Base-by-base conservation (phyloP, 805 yeast genomes). In the Naumovozyma baii region DNA sequence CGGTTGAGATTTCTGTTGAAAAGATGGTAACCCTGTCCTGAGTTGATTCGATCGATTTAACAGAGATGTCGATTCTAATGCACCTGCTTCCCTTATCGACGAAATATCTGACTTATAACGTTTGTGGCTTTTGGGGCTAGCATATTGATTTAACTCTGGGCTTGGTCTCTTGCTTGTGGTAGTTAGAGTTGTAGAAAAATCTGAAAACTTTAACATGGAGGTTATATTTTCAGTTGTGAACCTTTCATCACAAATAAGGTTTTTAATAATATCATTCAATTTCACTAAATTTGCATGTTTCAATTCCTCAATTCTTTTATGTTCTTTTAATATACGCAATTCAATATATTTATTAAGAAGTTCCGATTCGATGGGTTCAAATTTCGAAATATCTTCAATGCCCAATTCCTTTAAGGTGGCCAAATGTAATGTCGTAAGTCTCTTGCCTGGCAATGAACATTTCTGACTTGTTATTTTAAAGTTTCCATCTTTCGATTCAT, bases 201-300 rank as follows among this genome's bases (percentile, higher is more conserved):
- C 31, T 10, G 39, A 31, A 10, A 40, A 28, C 15, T 47, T 44
- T 17, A 54, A 36, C 17, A 55, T 33, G 31, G 32, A 42, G 18
- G 42, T 41, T 4, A 55, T 39, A 4, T 43, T 31, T 9, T 42
- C 42, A n/a, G 39, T 43, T 16, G 44, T 44, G 9, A 55, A 38
- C 20, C 46, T 49, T 14, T 45, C 48, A 25, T 42, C 47, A 3
- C 40, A 31, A 3, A 41, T 31, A 39, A 53, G 48, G 39, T 46
- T 52, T 28, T 48, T 51, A 14, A 55, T 38, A 17, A 55, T 42
- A 4, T 36, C 31, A 19, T 39, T 34, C 33, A 55, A 37, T 34
- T 38, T 49, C n/a, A 36, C 42, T 29, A 55, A 31, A 41, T 53
- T 55, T 3, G 39, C 33, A n/a, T 41, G 37, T 19, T 54, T 47